Conservation (phyloP, 345 rosid genomes). For the Adansonia digitata region DNA sequence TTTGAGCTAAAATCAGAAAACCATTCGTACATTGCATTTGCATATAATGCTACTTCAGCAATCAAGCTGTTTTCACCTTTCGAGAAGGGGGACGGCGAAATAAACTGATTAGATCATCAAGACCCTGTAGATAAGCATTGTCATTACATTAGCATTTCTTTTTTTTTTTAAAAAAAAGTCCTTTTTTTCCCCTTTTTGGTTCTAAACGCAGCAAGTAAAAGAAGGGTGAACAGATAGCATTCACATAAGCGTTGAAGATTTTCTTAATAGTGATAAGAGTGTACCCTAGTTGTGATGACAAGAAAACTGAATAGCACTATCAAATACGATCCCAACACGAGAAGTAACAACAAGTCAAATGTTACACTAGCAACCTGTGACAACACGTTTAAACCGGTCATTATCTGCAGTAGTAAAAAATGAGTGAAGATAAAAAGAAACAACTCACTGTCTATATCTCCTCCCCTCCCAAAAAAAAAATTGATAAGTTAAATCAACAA, state of each 20-base stretch:
- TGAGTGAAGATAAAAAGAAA: not conserved
- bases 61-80: constrained; percentile 69
- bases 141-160: not conserved
- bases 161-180: not conserved
- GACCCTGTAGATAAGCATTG: constrained; percentile 53
- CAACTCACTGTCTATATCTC: not conserved
- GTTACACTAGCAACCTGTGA: constrained; percentile 98
- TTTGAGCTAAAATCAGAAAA: constrained; percentile 16
- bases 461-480: not conserved
- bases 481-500: not conserved
- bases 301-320: constrained; percentile 90
- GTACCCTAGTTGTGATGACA: constrained; percentile 91
- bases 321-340: constrained; percentile 85
- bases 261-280: constrained; percentile 6
- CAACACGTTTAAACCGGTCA: constrained; percentile 11
- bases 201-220: not conserved
- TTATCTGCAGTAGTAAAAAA: not conserved
- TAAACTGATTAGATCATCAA: constrained; percentile 89
- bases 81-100: constrained; percentile 91
- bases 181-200: not conserved
- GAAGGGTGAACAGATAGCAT: not conserved
- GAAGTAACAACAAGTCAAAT: constrained; percentile 86
- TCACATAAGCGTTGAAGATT: not conserved
- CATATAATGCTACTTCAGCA: not conserved
- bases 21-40: not conserved